Evolutionary conservation across 1,284 basidiomycete species (phyloP).

Genomic region (Coriolopsis trogii): DNA sequence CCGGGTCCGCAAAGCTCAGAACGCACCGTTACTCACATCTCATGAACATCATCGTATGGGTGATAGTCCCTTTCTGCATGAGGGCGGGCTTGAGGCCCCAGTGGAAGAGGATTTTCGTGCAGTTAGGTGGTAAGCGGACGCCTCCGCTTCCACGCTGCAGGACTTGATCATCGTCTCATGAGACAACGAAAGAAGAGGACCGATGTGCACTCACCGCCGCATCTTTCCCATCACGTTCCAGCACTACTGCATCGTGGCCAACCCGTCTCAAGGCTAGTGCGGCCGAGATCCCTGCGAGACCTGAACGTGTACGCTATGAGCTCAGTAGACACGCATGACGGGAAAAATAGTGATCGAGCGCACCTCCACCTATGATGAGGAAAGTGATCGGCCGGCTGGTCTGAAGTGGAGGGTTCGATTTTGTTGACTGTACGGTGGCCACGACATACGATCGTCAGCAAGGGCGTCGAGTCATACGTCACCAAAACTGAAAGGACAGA

Average conservation of each 20-base stretch:
- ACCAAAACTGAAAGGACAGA: neutral
- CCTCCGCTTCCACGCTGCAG: constrained; percentile 37
- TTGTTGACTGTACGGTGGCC: constrained; percentile 2
- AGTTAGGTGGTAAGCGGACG: constrained; percentile 54
- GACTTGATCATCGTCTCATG: neutral
- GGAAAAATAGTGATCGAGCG: neutral
- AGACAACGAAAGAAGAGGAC: constrained; percentile 26
- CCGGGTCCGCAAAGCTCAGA: neutral
- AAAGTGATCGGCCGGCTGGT: constrained; percentile 13
- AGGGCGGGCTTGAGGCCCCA: constrained; percentile 54
- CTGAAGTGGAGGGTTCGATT: constrained; percentile 10
- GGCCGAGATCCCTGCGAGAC: constrained; percentile 45
- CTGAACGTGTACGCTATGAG: neutral
- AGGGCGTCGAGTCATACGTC: neutral
- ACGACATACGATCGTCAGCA: too few species aligned
- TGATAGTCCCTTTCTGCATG: constrained; percentile 37
- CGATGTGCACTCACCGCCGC: constrained; percentile 35
- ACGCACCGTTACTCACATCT: constrained; percentile 44
- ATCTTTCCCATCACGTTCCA: constrained; percentile 37
- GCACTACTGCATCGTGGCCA: constrained; percentile 48
- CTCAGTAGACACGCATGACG: neutral
- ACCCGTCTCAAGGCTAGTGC: constrained; percentile 45
- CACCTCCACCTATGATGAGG: constrained; percentile 15
- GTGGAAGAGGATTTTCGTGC: constrained; percentile 54
- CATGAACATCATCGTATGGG: constrained; percentile 40